Evolutionary conservation across 352 stramenopile genomes (phyloP), one percentile per base, ranked within the genome.

Genomic region (Pythium oligandrum): DNA sequence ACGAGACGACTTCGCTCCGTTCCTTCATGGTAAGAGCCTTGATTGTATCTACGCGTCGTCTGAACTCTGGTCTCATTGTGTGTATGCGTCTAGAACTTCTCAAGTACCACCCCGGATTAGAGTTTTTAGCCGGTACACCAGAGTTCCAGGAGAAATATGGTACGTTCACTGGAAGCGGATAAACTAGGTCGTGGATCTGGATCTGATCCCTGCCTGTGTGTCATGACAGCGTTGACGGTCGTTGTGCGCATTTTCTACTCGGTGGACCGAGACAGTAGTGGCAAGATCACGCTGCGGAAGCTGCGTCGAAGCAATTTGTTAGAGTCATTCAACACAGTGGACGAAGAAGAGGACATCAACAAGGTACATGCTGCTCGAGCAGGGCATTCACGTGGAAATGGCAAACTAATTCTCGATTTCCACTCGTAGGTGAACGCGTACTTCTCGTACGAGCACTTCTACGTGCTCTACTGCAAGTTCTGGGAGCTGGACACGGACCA

Each of bases 81-180:
- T 17, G 46, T 47, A 4, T 55, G 5, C 40, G 17, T 38, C 62
- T 47, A 93, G 83, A 95, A 57, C 63, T 95, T 47, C 69, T 95
- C 33, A 95, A 93, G 70, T 95, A 93, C 59, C 80, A 91, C 63
- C 80, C 83, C 43, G 96, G 96, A 40, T 73, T 99, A 33, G 95
- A 98, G 59, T 99, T 99, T 69, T 75, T 99, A 36, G 90, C 92
- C 40, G 93, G 92, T 47, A 98, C 98, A 55, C 89, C 93, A n/a
- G 97, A 99, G 66, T 99, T 99, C 76, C 97, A 99, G 75, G 94
- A 98, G 63, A 99, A 99, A 86, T 99, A 99, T 75, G 84, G 81
- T 90, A 58, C 6, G 64, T 55, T 12, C 30, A n/a, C n/a, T 26
- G 17, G 17, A 26, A 26, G 17, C 17, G 17, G 17, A 26, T 26